These are phyloP conservation scores for Malus domestica DNA, from an alignment of 306 rosid species.

Conservation along the genomic window ASM211411v1 NC_041789.1:10395501-10396000, in stretches of 20 bases:
- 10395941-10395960: constrained; percentile 42
- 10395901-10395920: constrained; percentile 16
- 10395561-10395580: too few relatives aligned
- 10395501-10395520: too few relatives aligned
- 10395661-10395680: constrained; percentile 20
- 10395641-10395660: constrained; percentile 20
- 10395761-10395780: constrained; percentile 31
- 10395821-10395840: constrained; percentile 35
- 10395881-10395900: constrained; percentile 38
- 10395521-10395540: too few relatives aligned
- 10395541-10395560: too few relatives aligned
- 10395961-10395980: constrained; percentile 28
- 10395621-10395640: constrained; percentile 1
- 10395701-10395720: constrained; percentile 32
- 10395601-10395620: neutral
- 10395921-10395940: constrained; percentile 16
- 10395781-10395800: constrained; percentile 24
- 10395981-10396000: constrained; percentile 23
- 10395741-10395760: constrained; percentile 15
- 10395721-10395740: constrained; percentile 38
- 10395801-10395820: constrained; percentile 29
- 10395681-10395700: constrained; percentile 36
- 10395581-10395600: neutral
- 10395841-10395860: constrained; percentile 30
- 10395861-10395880: constrained; percentile 27